These are phyloP conservation scores for Mariannaea elegans DNA, from an alignment of 2,329 filamentous ascomycete genomes.

Conservation along the genomic window DNA sequence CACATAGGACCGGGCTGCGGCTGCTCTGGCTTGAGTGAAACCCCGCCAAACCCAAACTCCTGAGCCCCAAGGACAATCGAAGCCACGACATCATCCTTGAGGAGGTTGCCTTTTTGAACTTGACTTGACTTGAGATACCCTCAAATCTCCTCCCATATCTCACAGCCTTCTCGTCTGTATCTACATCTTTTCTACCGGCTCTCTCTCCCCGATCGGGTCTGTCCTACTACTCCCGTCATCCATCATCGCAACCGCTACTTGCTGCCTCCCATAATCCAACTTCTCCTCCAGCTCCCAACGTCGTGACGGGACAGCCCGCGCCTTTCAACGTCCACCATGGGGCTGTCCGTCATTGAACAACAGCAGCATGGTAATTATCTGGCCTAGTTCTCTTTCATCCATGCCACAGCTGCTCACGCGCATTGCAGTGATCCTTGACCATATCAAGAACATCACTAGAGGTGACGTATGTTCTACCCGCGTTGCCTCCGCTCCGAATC, in stretches of 20 bases:
- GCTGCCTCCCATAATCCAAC: conserved; percentile 9
- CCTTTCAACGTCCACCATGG: conserved; percentile 68
- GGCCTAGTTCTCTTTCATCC: neutral
- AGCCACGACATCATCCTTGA: conserved; percentile 21
- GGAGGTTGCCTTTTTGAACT: neutral
- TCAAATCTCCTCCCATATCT: neutral
- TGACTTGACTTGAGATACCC: conserved; percentile 4
- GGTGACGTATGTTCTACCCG: conserved; percentile 71
- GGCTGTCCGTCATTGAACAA: conserved; percentile 83
- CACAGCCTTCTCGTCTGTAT: neutral
- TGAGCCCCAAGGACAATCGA: conserved; percentile 26
- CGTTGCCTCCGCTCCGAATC: neutral
- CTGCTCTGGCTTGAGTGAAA: conserved; percentile 31
- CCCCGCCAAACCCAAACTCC: conserved; percentile 39
- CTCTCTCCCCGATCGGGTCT: neutral
- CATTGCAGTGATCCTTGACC: conserved; percentile 47
- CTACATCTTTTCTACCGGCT: neutral
- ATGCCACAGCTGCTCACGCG: conserved; percentile 17
- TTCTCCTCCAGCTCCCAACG: conserved; percentile 19
- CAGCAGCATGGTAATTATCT: conserved; percentile 64
- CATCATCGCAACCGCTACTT: conserved; percentile 15
- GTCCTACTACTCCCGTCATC: neutral
- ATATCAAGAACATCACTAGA: conserved; percentile 79
- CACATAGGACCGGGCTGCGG: conserved; percentile 6
- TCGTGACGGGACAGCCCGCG: conserved; percentile 40